Evolutionary conservation across 2,329 filamentous ascomycete genomes (phyloP).

Genomic region (Orbilia ellipsospora): DNA sequence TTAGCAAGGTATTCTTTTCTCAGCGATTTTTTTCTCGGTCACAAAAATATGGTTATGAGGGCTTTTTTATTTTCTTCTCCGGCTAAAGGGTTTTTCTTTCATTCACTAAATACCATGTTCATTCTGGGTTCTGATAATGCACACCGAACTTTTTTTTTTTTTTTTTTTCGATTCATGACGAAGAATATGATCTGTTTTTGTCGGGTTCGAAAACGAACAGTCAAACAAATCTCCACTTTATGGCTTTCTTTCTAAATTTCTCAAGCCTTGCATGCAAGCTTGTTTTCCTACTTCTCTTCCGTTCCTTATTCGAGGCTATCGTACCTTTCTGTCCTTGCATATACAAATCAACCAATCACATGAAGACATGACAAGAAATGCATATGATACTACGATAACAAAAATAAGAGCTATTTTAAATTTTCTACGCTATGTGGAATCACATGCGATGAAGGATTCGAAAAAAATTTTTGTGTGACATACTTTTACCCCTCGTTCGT

Average conservation of each 20-base stretch:
- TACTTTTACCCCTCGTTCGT: no score
- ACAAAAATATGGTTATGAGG: neutral
- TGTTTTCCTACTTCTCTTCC: neutral
- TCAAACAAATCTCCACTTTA: slow-evolving; percentile 20
- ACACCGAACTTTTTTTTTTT: neutral
- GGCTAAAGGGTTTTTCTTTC: slow-evolving; percentile 7
- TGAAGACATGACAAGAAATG: slow-evolving; percentile 14
- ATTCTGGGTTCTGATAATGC: slow-evolving; percentile 3
- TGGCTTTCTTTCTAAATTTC: neutral
- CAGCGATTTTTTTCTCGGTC: neutral
- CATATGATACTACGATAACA: slow-evolving; percentile 8
- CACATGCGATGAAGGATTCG: neutral
- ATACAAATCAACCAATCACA: slow-evolving; percentile 10
- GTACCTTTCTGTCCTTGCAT: neutral
- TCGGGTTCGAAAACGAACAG: neutral
- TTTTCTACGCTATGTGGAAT: neutral
- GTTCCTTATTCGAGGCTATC: no score
- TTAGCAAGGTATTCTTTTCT: slow-evolving; percentile 9
- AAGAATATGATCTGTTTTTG: no score
- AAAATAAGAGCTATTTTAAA: neutral
- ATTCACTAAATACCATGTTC: neutral
- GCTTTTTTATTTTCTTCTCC: neutral
- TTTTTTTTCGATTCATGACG: neutral
- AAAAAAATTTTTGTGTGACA: no score
- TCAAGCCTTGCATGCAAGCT: neutral